phyloP scores from a whole-genome alignment of 2,329 filamentous ascomycete species.

The Orbilia blumenaviensis region DNA sequence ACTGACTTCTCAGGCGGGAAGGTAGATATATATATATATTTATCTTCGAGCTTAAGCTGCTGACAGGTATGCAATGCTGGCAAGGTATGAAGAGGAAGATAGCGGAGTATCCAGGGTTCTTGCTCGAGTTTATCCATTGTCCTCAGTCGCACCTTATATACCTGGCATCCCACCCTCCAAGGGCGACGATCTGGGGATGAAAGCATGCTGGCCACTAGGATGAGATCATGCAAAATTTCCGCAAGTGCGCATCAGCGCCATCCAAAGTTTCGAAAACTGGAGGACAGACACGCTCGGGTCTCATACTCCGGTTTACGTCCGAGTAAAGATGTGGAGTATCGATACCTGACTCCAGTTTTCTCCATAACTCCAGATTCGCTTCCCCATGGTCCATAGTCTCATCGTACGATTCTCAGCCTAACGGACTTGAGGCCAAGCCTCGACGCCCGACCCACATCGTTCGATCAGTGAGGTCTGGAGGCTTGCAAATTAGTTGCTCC shows the following conservation, averaged over 20 bases:
- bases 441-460: conserved; percentile 27
- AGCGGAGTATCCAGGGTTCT: conserved; percentile 47
- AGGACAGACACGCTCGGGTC: conserved; percentile 38
- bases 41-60: conserved; percentile 22
- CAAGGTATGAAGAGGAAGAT: conserved; percentile 47
- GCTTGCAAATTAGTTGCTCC: conserved; percentile 37
- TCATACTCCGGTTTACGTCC: conserved; percentile 53
- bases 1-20: conserved; percentile 18
- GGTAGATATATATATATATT: conserved; percentile 43
- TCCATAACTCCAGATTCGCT: conserved; percentile 47
- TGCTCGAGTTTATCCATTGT: conserved; percentile 49
- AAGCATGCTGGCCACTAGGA: conserved; percentile 45
- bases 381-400: conserved; percentile 21
- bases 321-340: conserved; percentile 49
- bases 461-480: conserved; percentile 39
- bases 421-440: conserved; percentile 39
- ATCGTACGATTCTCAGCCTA: conserved; percentile 54
- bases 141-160: conserved; percentile 36
- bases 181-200: conserved; percentile 50
- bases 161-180: conserved; percentile 41
- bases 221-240: conserved; percentile 55
- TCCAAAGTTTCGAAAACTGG: conserved; percentile 17
- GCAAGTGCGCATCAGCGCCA: conserved; percentile 49
- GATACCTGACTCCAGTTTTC: conserved; percentile 48
- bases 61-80: conserved; percentile 33